A percentile compares a stretch with the other conserved stretches of the same genome.
These are phyloP conservation scores for Coemansia sp. DNA, from an alignment of 192 early-diverging fungal species.

Conservation along the genomic window DNA sequence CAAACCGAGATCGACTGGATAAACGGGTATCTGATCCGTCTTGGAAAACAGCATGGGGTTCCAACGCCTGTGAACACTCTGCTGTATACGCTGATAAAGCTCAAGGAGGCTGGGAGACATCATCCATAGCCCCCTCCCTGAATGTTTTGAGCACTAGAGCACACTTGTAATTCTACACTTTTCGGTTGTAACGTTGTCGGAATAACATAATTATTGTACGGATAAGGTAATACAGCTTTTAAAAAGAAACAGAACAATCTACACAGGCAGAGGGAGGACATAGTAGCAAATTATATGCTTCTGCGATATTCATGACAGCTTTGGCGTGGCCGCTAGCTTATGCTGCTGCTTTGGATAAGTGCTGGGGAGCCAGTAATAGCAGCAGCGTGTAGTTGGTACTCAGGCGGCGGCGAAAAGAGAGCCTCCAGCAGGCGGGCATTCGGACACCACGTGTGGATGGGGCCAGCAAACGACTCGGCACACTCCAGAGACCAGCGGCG, in stretches of 20 bases:
- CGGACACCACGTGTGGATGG: not conserved
- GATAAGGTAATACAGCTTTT: not conserved
- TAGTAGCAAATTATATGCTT: not conserved
- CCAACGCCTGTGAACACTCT: constrained; percentile 44
- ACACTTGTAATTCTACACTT: not conserved
- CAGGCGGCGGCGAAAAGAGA: constrained; percentile 17
- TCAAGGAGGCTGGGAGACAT: constrained; percentile 25
- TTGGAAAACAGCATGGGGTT: constrained; percentile 52
- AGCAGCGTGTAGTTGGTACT: constrained; percentile 6
- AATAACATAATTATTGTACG: not conserved
- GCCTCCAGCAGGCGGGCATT: not conserved
- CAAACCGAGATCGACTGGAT: constrained; percentile 60
- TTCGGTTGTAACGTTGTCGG: no score
- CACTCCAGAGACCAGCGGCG: constrained; percentile 17
- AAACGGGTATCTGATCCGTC: constrained; percentile 57
- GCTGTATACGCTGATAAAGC: constrained; percentile 42
- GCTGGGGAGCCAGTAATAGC: not conserved
- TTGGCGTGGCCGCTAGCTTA: not conserved
- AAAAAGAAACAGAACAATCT: not conserved
- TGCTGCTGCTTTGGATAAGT: not conserved
- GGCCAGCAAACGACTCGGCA: not conserved
- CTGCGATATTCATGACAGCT: no score
- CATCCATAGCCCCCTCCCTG: not conserved
- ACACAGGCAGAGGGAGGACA: not conserved
- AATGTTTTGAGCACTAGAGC: not conserved